Conservation (phyloP, 2,329 filamentous ascomycete species). For the Chaetomiaceae sp. region DNA sequence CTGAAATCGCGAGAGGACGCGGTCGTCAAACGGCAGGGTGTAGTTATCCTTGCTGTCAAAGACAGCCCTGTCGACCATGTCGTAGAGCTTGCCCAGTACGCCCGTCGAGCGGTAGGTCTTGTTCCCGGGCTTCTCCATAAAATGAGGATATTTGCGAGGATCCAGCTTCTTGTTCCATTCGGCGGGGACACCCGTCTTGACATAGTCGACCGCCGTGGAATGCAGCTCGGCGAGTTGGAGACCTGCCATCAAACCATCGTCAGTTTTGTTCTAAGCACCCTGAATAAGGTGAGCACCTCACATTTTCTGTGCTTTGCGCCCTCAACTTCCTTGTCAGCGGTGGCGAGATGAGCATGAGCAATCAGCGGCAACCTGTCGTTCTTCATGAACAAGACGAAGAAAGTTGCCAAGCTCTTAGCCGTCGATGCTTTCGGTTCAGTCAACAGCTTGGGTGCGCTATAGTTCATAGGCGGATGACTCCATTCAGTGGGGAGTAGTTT, state of each 20-base stretch:
- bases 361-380: slow-evolving; percentile 77
- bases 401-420: slow-evolving; percentile 67
- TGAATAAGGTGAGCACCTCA: slow-evolving; percentile 21
- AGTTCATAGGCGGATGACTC: slow-evolving; percentile 75
- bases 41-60: slow-evolving; percentile 69
- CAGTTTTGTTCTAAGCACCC: neutral
- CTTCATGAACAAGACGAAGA: slow-evolving; percentile 91
- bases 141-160: slow-evolving; percentile 72
- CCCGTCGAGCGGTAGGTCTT: slow-evolving; percentile 59
- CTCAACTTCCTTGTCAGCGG: slow-evolving; percentile 55
- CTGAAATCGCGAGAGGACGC: slow-evolving; percentile 61
- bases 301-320: slow-evolving; percentile 67
- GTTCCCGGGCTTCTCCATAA: slow-evolving; percentile 64
- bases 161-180: slow-evolving; percentile 55
- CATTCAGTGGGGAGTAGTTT: slow-evolving; percentile 58
- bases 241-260: slow-evolving; percentile 1
- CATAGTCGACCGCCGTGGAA: slow-evolving; percentile 88
- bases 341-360: slow-evolving; percentile 73
- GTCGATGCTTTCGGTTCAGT: slow-evolving; percentile 57
- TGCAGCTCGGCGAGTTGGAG: slow-evolving; percentile 57
- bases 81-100: slow-evolving; percentile 76
- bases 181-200: slow-evolving; percentile 79
- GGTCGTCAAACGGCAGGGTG: slow-evolving; percentile 64
- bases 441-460: slow-evolving; percentile 51
- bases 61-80: slow-evolving; percentile 53